Base-by-base conservation (phyloP, 2,329 filamentous ascomycete genomes). In the Trichophyton verrucosum region DNA sequence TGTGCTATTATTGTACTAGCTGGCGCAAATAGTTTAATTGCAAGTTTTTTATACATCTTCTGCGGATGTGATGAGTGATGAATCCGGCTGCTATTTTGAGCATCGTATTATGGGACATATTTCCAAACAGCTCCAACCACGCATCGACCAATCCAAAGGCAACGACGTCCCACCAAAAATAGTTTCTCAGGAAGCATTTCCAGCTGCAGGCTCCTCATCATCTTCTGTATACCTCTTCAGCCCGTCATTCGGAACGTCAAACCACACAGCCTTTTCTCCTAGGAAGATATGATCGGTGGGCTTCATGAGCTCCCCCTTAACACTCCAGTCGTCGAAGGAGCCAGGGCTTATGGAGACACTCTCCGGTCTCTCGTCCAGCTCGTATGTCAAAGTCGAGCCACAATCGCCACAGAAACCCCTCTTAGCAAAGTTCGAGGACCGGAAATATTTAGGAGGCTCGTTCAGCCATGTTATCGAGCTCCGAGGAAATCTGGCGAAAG, bases 331-430 rank as follows among this genome's bases (percentile, higher is more conserved):
- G 63, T 79, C 73, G 46, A 81, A 69, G 1, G 75, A 75, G 2
- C 75, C 73, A 60, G 75, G 70, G 0, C 73, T 72, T 22, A 80
- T 63, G 2, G 61, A 66, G 8, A 75, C 72, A 0, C 38, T 56
- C 8, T 72, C 69, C 7, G 68, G 65, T 9, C 71, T 65, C 15
- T 66, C 70, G 20, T 71, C 63, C 60, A 77, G 77, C 30, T 62
- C 64, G 73, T 81, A 79, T 5, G 69, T 74, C 40, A 81, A 69
- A 15, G 74, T 77, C 33, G 74, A 75, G 17, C 78, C 78, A 62
- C 79, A 80, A 11, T 67, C 68, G 20, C 72, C 71, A 69, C 78
- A 81, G 62, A 76, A 77, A 0, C 70, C 73, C 36, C 78, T 71
- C 9, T 73, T 72, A 17, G 76, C 78, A n/a, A 69, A 63, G 0